Evolutionary conservation across 2,329 filamentous ascomycete genomes (phyloP), one percentile per base, ranked within the genome.

Genomic region (Hypocreales sp.): DNA sequence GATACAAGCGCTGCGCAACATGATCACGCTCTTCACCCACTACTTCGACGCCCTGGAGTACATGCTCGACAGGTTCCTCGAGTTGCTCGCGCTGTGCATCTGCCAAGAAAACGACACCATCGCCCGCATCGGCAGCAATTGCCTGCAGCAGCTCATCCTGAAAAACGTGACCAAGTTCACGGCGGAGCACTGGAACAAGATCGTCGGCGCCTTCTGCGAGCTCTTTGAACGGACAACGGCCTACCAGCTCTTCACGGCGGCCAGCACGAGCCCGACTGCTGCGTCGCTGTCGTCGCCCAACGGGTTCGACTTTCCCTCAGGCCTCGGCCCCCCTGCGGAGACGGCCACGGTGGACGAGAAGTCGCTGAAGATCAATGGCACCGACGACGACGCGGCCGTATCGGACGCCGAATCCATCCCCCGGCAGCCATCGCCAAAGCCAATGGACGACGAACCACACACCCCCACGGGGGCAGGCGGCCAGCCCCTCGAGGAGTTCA

Each of bases 81-180:
- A 95, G 50, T 69, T 99, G 13, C 61, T 99, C 8, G 86, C 83
- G 4, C 68, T 98, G 8, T 99, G 90, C 48, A 98, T 99, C 36
- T 95, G 87, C 48, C 90, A 99, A 51, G 90, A 99, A 48, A 98
- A 98, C 42, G 90, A 99, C 45, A 99, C 92, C 0, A 87, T 98
- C 38, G 92, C 90, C 3, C 72, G 92, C 15, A 99, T 99, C 42
- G 90, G 90, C 28, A 95, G 87, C 59, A 98, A 98, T 48, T 98
- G 92, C 48, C 57, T 99, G 28, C 90, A 99, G 49, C 87, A 95
- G 48, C 60, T 99, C 24, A 94, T 99, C 32, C 53, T 98, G 23
- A 87, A 95, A 48, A 98, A 98, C 40, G 90, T 99, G 8, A 74
- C 72, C 34, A 95, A 95, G 48, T 94, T 98, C 53, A 72, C 67